Evolutionary conservation across 2,329 filamentous ascomycete species (phyloP).

Genomic region (Beauveria brongniartii): DNA sequence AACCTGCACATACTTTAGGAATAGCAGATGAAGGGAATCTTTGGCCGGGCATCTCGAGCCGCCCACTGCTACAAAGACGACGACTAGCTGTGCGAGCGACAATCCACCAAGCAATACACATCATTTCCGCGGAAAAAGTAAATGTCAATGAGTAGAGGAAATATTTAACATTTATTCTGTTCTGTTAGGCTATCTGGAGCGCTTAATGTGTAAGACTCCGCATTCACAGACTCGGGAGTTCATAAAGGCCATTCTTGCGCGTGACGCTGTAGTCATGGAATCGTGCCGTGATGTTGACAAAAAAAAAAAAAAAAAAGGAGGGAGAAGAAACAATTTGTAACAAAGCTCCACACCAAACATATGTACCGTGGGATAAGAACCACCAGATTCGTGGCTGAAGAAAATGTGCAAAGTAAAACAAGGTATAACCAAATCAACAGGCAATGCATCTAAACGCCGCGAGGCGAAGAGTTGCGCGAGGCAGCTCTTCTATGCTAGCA

Average conservation of each 20-base stretch:
- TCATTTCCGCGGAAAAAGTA: neutral
- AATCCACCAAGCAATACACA: neutral
- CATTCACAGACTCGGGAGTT: neutral
- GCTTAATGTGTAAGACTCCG: neutral
- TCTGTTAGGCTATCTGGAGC: slow-evolving; percentile 19
- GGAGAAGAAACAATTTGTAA: too few relatives aligned
- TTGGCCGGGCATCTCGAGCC: too few relatives aligned
- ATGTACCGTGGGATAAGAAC: too few relatives aligned
- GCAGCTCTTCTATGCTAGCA: slow-evolving; percentile 2
- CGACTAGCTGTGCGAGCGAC: too few relatives aligned
- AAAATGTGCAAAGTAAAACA: neutral
- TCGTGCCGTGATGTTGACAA: too few relatives aligned
- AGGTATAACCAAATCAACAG: neutral
- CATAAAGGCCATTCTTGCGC: too few relatives aligned
- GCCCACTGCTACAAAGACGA: too few relatives aligned
- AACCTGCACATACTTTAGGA: too few relatives aligned
- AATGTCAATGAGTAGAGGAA: neutral
- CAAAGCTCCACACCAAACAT: too few relatives aligned
- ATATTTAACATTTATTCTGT: slow-evolving; percentile 31
- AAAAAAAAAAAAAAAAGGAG: too few relatives aligned
- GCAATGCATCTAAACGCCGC: slow-evolving; percentile 7
- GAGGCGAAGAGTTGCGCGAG: slow-evolving; percentile 4
- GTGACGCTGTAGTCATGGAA: too few relatives aligned
- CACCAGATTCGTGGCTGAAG: neutral
- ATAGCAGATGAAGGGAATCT: too few relatives aligned